Evolutionary conservation across 192 early-diverging fungal species (phyloP), one percentile per base, ranked within the genome.

Genomic region (Dimargaris xerosporica): DNA sequence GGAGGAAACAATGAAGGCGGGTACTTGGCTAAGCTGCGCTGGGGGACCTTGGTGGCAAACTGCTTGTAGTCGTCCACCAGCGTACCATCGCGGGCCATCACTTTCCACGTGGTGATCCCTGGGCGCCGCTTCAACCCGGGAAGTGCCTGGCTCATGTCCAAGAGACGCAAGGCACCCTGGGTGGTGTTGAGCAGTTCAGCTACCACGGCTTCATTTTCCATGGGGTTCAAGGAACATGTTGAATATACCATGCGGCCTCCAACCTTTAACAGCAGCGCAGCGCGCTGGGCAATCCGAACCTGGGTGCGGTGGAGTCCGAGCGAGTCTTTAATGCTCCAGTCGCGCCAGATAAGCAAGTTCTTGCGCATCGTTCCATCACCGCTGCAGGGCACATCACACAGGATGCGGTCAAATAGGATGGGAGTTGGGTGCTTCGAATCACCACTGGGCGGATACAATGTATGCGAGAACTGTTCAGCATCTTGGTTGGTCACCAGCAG

Each of bases 281-380:
- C 94, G 66, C 94, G 89, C 69, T 82, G 71, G 53, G 96, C 78
- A 67, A 99, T 96, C 64, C 84, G 82, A 44, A 89, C 65, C 75
- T 99, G 96, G 28, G 88, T 66, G 73, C 77, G 77, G 69, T 96
- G 92, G 48, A 99, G 82, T 43, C 75, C 77, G 65, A 93, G 80
- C 19, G 85, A 91, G 56, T 79, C 78, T 28, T 78, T 82, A 60
- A 82, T 69, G 6, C 72, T 73, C 94, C 94, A 99, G 55, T 81
- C 82, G 60, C 78, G 82, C 93, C 93, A 99, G 34, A 98, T 88
- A 56, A 78, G 78, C 64, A 81, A 78, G 71, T 99, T 99, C 74
- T 99, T 99, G 67, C 96, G 84, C 39, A 97, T 72, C 2, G 96
- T 99, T 29, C 93, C 96, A 67, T 99, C 96, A 61, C 96, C 96